Evolutionary conservation across 352 stramenopile species (phyloP).

Genomic region (Globisporangium yorkense): DNA sequence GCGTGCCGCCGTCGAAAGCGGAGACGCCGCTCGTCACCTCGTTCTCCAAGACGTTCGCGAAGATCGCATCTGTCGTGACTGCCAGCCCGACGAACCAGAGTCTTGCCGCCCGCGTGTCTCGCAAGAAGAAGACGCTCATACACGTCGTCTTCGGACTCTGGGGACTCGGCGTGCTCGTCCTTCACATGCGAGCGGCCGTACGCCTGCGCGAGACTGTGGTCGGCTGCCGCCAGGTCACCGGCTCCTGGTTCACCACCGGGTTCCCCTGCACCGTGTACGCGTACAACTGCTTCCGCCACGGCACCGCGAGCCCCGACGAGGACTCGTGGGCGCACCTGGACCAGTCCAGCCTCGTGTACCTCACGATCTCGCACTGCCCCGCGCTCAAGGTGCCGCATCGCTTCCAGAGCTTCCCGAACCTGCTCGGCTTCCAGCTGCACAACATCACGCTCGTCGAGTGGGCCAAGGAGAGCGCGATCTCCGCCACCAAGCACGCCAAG

Average conservation of each 20-base stretch:
- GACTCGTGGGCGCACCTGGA: slow-evolving; percentile 6
- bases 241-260: slow-evolving; percentile 3
- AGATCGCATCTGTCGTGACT: no score
- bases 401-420: slow-evolving; percentile 19
- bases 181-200: slow-evolving; percentile 8
- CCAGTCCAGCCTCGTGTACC: slow-evolving; percentile 7
- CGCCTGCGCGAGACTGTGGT: not conserved
- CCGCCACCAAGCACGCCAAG: not conserved
- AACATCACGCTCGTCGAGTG: slow-evolving; percentile 19
- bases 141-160: slow-evolving; percentile 5
- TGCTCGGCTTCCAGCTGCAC: slow-evolving; percentile 25
- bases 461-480: slow-evolving; percentile 2
- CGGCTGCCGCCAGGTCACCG: not conserved
- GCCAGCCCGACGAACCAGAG: no score
- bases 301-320: not conserved
- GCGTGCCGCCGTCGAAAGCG: not conserved
- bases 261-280: slow-evolving; percentile 9
- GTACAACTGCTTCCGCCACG: slow-evolving; percentile 10
- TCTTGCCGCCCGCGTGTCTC: no score
- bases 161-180: not conserved
- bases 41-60: no score
- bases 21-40: not conserved
- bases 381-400: slow-evolving; percentile 9
- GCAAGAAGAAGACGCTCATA: no score
- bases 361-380: slow-evolving; percentile 21